Conservation (phyloP, 1,284 basidiomycete genomes). For the Ganoderma leucocontextum region DNA sequence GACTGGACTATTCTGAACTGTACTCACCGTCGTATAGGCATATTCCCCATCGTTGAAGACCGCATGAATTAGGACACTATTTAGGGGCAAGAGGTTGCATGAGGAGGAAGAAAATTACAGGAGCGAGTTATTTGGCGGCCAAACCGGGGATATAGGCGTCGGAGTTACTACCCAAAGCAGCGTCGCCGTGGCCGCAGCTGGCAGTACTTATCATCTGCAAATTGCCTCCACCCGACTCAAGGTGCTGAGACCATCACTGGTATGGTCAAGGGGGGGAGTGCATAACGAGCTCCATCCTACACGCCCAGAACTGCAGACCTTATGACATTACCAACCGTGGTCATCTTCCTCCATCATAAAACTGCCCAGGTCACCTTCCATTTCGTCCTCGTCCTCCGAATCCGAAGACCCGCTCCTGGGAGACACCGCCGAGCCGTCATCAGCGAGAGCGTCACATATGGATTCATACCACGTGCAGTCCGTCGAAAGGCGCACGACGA, state of each 20-base stretch:
- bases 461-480: constrained; percentile 3
- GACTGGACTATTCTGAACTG: no score
- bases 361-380: not conserved
- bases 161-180: no score
- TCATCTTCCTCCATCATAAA: constrained; percentile 19
- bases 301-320: not conserved
- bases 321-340: constrained; percentile 9
- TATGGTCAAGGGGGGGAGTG: not conserved
- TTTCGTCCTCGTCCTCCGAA: not conserved
- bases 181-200: no score
- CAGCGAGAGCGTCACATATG: not conserved
- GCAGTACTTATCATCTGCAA: not conserved
- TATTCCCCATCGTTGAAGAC: no score
- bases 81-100: no score
- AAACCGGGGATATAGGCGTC: no score
- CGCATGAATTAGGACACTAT: no score
- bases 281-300: not conserved
- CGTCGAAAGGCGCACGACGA: constrained; percentile 7
- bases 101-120: no score
- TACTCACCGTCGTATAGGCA: no score
- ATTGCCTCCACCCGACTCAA: not conserved
- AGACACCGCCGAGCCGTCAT: not conserved
- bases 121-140: no score
- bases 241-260: not conserved
- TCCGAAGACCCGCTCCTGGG: not conserved